A percentile compares a stretch with the other conserved stretches of the same genome.
phyloP scores from a whole-genome alignment of 2,329 filamentous ascomycete genomes.

The Pestalotiopsis sp. region DNA sequence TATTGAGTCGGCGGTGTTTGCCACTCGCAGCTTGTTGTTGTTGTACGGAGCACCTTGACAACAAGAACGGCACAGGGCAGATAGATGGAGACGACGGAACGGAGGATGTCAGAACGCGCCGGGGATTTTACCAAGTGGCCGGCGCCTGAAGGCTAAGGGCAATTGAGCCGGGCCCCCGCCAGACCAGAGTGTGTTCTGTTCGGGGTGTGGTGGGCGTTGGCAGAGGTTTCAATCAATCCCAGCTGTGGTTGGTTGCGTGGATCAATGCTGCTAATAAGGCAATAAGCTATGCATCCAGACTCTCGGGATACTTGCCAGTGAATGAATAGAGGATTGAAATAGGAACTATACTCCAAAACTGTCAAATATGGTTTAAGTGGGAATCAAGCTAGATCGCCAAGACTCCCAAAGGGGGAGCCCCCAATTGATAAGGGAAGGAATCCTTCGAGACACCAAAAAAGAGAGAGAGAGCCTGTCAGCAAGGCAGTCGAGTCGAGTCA shows the following conservation, averaged over 20 bases:
- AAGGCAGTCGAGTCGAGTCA: no score
- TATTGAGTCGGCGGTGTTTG: not conserved
- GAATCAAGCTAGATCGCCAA: not conserved
- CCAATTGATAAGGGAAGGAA: not conserved
- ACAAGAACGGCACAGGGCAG: not conserved
- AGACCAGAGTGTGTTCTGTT: not conserved
- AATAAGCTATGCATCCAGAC: not conserved
- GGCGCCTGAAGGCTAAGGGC: not conserved
- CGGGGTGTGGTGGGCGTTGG: no score
- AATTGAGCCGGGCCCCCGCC: not conserved
- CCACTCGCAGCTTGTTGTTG: not conserved
- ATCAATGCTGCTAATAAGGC: not conserved
- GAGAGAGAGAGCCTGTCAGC: no score
- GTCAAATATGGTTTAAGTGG: not conserved
- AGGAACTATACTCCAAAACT: not conserved
- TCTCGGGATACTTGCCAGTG: not conserved
- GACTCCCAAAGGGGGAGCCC: not conserved
- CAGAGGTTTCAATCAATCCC: no score
- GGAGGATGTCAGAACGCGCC: not conserved
- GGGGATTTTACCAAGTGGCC: not conserved
- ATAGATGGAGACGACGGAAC: not conserved
- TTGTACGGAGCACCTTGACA: not conserved
- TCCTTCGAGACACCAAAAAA: no score
- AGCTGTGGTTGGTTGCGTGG: no score
- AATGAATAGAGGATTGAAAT: not conserved